Base-by-base conservation (phyloP, 1,139 yeast genomes). In the Hemisphaericaspora subhashii region DNA sequence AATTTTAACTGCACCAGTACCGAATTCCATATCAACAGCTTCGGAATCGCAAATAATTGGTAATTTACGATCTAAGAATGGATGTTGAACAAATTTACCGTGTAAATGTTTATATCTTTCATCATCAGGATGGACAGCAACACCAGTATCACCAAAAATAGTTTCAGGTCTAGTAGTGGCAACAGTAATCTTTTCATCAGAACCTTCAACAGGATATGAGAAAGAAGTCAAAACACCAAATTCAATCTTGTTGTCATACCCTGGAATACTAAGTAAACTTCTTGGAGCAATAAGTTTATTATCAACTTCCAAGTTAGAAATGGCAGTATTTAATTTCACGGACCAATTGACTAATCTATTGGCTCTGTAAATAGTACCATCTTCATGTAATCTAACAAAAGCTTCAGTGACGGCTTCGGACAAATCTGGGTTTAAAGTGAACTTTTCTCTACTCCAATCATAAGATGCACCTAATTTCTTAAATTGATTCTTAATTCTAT, bases 161-260 rank as follows among this genome's bases (percentile, higher is more conserved):
- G 98, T 92, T 70, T 92, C 98, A 35, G 98, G 98, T 81, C 98
- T 92, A 33, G 98, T 92, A 37, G 98, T 92, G 34, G 98, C 98
- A 50, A 92, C 96, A 44, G 92, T 74, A 43, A 92, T 60, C 64
- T 79, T 85, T 67, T 92, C 98, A 51, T 86, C 94, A n/a, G 92
- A 81, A 40, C 72, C 86, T 48, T 85, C 94, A 44, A 92, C 90
- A 46, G 80, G 87, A 64, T 92, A 92, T 16, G 96, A 94, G 63
- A 88, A 89, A 24, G 95, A 86, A 15, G 98, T 92, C 59, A 92
- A 74, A 17, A 87, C 95, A 76, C 98, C 98, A 64, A 92, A 92
- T 66, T 92, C 98, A 49, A 92, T 82, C 60, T 86, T 86, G 54
- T 85, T 80, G 36, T 83, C 94, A 61, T 92, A 92, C 39, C 89